Base-by-base conservation (phyloP, 345 rosid genomes). In the Mercurialis annua region DNA sequence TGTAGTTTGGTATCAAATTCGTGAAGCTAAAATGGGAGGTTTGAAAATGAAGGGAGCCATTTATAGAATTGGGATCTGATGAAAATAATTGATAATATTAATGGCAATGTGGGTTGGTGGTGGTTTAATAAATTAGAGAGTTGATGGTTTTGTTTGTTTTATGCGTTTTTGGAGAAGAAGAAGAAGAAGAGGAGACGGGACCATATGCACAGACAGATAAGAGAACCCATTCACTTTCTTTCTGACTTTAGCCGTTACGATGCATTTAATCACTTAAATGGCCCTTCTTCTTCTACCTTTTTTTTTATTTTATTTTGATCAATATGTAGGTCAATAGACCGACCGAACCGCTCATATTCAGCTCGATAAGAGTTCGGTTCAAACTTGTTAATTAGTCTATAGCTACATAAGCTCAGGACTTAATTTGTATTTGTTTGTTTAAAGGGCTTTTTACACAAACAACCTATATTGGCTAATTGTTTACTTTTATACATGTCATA, bases 251-350 rank as follows among this genome's bases (percentile, higher is more conserved):
- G 34, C 34, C 58, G 34, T 53, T 53, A 53, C 15, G 30, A 3
- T 54, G 34, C 31, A 54, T 54, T 54, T 26, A 26, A 54, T 54
- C 6, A 34, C 54, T 50, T 50, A 50, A 50, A n/a, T 24, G 54
- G 54, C 54, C 21, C 18, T 48, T 5, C 52, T 6, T 48, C n/a
- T n/a, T n/a, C n/a, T n/a, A n/a, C n/a, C n/a, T n/a, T n/a, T n/a
- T n/a, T n/a, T n/a, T n/a, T n/a, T n/a, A n/a, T n/a, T n/a, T n/a
- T n/a, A n/a, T n/a, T n/a, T n/a, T n/a, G n/a, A n/a, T n/a, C n/a
- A n/a, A n/a, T n/a, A n/a, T n/a, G n/a, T n/a, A n/a, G n/a, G n/a
- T n/a, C n/a, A n/a, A n/a, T n/a, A n/a, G n/a, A n/a, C n/a, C n/a
- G n/a, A n/a, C n/a, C n/a, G n/a, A n/a, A n/a, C n/a, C n/a, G n/a